Evolutionary conservation across 768 basidiomycete genomes (phyloP), one percentile per base, ranked within the genome.

Genomic region (Lentinula raphanica): DNA sequence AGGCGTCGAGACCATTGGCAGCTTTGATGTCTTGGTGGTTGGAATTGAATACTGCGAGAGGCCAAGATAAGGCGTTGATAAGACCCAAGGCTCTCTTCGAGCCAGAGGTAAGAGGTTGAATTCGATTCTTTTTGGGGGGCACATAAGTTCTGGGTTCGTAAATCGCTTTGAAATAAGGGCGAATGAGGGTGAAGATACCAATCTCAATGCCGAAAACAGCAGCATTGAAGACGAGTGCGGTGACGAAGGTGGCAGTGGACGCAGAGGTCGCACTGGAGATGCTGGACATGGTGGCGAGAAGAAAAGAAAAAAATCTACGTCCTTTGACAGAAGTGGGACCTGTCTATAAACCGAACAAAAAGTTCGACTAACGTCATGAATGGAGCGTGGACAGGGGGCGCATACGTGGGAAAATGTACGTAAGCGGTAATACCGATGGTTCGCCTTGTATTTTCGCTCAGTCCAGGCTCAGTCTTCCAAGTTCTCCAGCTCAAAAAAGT

Each of bases 131-230:
- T 44, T 72, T 75, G 5, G 70, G 65, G 8, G 77, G 78, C 15
- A 76, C 75, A 70, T 88, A 90, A 6, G 92, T 89, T 56, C 94
- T 78, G 0, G 94, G 95, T 65, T 94, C 90, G 69, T 94, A 98
- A 48, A 98, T 88, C 13, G 86, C 78, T 61, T 87, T 90, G 79
- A 98, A 97, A 66, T 84, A 86, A 11, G 88, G 85, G 40, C 94
- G 78, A 28, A 97, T 70, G 61, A 96, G 58, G n/a, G 94, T 88
- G 74, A 97, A 98, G 15, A 81, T 79, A 4, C 66, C 76, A 53
- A 98, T 69, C 72, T 95, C 89, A 5, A 72, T 78, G 8, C 73
- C 86, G 61, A 91, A 90, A 23, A 92, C 83, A 36, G 79, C 79
- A 0, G 76, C 78, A 68, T 98, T 98, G 77, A 94, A 86, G 17